Percentiles rank a stretch among this genome's conserved stretches.
phyloP scores from a whole-genome alignment of 192 early-diverging fungal species.

The Geranomyces michiganensis region DNA sequence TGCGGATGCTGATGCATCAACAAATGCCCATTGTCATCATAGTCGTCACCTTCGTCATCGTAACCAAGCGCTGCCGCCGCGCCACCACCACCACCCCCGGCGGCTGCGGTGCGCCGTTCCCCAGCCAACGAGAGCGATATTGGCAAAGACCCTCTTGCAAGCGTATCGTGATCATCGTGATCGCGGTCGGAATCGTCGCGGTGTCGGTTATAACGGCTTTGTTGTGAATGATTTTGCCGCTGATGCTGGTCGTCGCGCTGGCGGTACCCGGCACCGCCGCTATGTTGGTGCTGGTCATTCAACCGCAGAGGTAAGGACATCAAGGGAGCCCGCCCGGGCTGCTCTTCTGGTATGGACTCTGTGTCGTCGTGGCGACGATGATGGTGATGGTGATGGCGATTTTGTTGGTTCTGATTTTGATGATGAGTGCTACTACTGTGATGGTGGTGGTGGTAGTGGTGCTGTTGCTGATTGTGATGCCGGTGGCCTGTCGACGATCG shows the following conservation, averaged over 20 bases:
- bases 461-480: background rate
- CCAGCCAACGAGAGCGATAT: no score
- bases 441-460: conserved; percentile 1
- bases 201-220: background rate
- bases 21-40: background rate
- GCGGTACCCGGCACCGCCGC: background rate
- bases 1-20: background rate
- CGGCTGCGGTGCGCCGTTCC: no score
- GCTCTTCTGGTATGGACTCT: background rate
- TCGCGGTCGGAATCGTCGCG: background rate
- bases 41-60: background rate
- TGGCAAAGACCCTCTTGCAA: no score
- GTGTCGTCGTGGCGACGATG: background rate
- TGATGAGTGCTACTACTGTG: background rate
- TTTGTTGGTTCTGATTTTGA: background rate
- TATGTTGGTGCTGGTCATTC: background rate
- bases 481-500: background rate
- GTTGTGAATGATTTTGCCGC: background rate
- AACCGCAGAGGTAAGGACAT: background rate
- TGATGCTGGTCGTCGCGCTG: background rate
- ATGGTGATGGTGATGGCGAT: background rate
- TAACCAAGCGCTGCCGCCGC: no score
- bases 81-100: no score
- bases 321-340: background rate
- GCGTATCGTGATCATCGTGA: background rate